Conservation (phyloP, 1,284 basidiomycete genomes). For the Apiotrichum laibachii region DNA sequence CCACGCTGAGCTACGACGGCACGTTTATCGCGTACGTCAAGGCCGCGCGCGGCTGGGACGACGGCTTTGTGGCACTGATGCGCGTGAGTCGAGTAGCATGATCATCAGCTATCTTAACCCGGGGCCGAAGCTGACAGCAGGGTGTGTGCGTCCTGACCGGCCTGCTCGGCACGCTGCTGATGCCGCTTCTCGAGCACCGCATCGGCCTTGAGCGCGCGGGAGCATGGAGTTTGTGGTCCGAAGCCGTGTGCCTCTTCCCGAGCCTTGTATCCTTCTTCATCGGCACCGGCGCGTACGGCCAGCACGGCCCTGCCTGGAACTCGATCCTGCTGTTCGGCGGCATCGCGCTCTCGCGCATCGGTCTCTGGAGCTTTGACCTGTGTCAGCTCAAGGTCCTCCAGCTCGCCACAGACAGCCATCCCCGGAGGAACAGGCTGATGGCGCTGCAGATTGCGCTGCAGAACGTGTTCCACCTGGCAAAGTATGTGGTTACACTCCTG, state of each 20-base stretch:
- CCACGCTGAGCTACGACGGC: constrained; percentile 53
- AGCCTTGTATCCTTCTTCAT: constrained; percentile 36
- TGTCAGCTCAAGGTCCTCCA: constrained; percentile 52
- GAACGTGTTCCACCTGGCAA: constrained; percentile 49
- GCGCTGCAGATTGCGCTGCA: constrained; percentile 52
- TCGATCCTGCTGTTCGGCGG: constrained; percentile 36
- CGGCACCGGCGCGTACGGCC: constrained; percentile 34
- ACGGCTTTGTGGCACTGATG: constrained; percentile 53
- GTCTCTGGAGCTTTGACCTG: constrained; percentile 56
- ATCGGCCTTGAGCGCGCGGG: constrained; percentile 55
- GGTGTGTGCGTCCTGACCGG: constrained; percentile 53
- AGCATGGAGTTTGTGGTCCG: constrained; percentile 53
- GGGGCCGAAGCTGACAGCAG: constrained; percentile 17
- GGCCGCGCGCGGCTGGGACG: constrained; percentile 39
- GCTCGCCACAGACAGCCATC: constrained; percentile 46
- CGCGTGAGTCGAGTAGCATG: constrained; percentile 39
- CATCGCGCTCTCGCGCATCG: constrained; percentile 44
- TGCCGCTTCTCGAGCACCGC: constrained; percentile 51
- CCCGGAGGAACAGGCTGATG: constrained; percentile 47
- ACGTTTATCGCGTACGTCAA: constrained; percentile 47
- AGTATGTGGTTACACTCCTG: constrained; percentile 40
- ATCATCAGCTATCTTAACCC: too few species aligned
- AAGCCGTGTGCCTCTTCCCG: constrained; percentile 45
- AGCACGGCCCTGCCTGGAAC: constrained; percentile 39
- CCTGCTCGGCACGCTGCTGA: constrained; percentile 52